These are phyloP conservation scores for Nicotiana rustica DNA, from an alignment of 305 asterid species.

Conservation along the genomic window DNA sequence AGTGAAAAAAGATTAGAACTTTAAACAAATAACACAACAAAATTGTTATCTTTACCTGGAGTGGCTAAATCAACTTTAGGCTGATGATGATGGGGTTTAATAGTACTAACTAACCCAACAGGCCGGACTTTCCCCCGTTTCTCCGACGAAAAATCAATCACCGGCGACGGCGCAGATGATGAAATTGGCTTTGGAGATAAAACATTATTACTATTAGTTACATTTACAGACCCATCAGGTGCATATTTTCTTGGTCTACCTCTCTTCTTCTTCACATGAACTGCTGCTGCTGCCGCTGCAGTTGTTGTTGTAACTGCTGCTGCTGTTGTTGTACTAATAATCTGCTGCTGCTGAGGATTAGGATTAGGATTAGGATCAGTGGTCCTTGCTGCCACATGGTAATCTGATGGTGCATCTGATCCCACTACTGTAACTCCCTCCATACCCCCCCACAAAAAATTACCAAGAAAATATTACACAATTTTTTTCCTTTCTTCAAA, in stretches of 20 bases:
- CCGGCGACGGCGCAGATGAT: slow-evolving; percentile 79
- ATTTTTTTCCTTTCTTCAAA: slow-evolving; percentile 10
- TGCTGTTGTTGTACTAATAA: slow-evolving; percentile 49
- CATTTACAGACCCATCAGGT: slow-evolving; percentile 70
- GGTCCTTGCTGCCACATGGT: slow-evolving; percentile 77
- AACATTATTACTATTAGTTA: slow-evolving; percentile 4
- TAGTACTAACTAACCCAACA: slow-evolving; percentile 45
- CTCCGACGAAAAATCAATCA: slow-evolving; percentile 77
- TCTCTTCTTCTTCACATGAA: slow-evolving; percentile 71
- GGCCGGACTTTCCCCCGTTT: slow-evolving; percentile 72
- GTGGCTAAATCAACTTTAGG: slow-evolving; percentile 57
- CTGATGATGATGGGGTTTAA: slow-evolving; percentile 44
- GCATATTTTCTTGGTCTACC: slow-evolving; percentile 92
- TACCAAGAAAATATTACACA: not conserved
- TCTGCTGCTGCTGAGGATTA: slow-evolving; percentile 36
- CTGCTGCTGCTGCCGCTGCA: slow-evolving; percentile 31
- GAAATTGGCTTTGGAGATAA: slow-evolving; percentile 89
- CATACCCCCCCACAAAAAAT: slow-evolving; percentile 44
- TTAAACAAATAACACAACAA: not conserved
- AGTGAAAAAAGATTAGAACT: not conserved
- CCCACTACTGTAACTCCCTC: slow-evolving; percentile 85
- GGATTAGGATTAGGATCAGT: slow-evolving; percentile 47
- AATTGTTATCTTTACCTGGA: slow-evolving; percentile 51
- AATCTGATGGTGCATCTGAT: slow-evolving; percentile 89
- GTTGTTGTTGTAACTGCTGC: slow-evolving; percentile 33